These are phyloP conservation scores for Didymella lethalis DNA, from an alignment of 2,329 filamentous ascomycete genomes.

Conservation along the genomic window DNA sequence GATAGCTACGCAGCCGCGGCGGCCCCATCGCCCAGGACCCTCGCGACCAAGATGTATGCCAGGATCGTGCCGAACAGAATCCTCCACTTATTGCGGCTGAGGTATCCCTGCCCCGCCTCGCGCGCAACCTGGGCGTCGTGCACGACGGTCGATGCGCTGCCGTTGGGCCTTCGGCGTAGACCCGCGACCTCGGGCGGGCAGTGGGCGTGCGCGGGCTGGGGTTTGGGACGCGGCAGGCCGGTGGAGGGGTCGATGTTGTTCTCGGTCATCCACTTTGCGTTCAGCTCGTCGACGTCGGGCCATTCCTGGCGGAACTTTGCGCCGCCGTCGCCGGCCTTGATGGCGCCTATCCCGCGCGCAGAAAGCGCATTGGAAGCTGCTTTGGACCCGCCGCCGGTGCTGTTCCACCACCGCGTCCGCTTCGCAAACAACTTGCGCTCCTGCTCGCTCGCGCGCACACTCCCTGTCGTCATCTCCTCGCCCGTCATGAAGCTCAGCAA, in stretches of 20 bases:
- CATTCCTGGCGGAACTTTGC: conserved; percentile 89
- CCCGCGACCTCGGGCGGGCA: conserved; percentile 70
- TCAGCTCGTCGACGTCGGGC: conserved; percentile 87
- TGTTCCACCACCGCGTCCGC: conserved; percentile 94
- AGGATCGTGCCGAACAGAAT: conserved; percentile 76
- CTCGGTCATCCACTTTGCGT: conserved; percentile 90
- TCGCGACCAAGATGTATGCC: conserved; percentile 81
- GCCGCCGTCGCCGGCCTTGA: conserved; percentile 91
- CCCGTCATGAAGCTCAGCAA: conserved; percentile 97
- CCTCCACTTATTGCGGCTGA: conserved; percentile 79
- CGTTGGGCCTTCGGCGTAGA: conserved; percentile 68
- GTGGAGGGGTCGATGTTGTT: conserved; percentile 80
- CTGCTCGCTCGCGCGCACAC: conserved; percentile 75
- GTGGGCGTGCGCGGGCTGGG: conserved; percentile 53
- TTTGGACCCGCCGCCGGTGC: conserved; percentile 84
- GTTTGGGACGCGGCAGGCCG: conserved; percentile 69
- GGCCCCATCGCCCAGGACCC: conserved; percentile 68
- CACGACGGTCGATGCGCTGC: conserved; percentile 69
- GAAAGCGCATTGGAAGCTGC: conserved; percentile 53
- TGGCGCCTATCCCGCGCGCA: conserved; percentile 69
- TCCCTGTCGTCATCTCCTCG: conserved; percentile 98
- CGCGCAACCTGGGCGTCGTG: conserved; percentile 77
- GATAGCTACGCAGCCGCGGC: conserved; percentile 10
- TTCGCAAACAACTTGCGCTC: conserved; percentile 82
- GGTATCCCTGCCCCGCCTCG: conserved; percentile 83